phyloP scores from a whole-genome alignment of 106 monocot species.

The Narthecium ossifragum region DNA sequence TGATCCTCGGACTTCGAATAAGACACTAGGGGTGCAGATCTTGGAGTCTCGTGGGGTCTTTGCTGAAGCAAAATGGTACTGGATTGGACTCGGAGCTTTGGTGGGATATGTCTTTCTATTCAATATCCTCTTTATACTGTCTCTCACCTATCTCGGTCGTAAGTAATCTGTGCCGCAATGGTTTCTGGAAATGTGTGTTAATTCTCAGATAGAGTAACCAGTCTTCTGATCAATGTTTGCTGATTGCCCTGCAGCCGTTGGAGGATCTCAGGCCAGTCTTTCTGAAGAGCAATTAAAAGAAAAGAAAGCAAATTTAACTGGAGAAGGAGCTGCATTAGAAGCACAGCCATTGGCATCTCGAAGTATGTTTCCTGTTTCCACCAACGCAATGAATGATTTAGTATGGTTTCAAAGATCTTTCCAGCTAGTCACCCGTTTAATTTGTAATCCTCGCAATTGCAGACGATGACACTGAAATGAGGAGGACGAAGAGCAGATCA shows the following conservation, averaged over 20 bases:
- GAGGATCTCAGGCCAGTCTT: background rate
- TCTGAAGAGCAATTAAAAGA: no score
- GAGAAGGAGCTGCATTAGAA: background rate
- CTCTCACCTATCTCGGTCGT: constrained; percentile 23
- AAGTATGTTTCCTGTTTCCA: no score
- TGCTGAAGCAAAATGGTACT: constrained; percentile 27
- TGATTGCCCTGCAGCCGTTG: background rate
- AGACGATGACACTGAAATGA: no score
- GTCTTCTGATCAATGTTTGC: background rate
- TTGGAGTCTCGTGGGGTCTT: constrained; percentile 23
- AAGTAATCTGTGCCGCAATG: background rate
- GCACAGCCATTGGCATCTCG: no score
- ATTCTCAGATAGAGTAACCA: background rate
- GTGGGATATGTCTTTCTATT: constrained; percentile 25
- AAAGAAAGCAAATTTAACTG: background rate
- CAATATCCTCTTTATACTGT: constrained; percentile 22
- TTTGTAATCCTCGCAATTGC: no score
- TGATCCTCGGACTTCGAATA: background rate
- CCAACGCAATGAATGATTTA: no score
- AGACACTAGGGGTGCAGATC: constrained; percentile 19
- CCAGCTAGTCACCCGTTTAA: no score
- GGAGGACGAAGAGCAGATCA: no score
- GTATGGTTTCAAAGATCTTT: no score
- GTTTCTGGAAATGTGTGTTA: no score
- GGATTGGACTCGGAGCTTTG: constrained; percentile 31